A percentile compares a stretch with the other conserved stretches of the same genome.
Conservation (phyloP, 2,329 filamentous ascomycete genomes). For the Nemania serpens region DNA sequence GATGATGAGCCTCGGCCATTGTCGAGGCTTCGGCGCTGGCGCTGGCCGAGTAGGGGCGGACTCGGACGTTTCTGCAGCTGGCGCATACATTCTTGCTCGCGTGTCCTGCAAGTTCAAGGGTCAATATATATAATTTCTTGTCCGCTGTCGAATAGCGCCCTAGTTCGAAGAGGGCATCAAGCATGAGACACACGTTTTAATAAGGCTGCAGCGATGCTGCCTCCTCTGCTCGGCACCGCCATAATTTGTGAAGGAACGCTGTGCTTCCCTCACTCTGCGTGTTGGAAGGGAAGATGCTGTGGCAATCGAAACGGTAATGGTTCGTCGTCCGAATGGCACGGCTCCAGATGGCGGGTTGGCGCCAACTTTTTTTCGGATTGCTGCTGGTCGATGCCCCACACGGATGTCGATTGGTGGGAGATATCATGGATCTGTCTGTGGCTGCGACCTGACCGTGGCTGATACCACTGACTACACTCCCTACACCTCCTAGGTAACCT, state of each 20-base stretch:
- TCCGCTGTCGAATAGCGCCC: background rate
- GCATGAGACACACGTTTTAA: conserved; percentile 52
- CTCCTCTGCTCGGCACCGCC: conserved; percentile 63
- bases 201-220: conserved; percentile 53
- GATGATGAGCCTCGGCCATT: conserved; percentile 44
- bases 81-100: conserved; percentile 42
- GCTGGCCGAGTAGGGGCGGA: conserved; percentile 43
- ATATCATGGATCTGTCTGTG: too few relatives aligned
- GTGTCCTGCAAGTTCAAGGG: conserved; percentile 11
- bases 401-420: too few relatives aligned
- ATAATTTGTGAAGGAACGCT: conserved; percentile 44
- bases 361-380: conserved; percentile 37
- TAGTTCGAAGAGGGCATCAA: background rate
- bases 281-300: conserved; percentile 19
- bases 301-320: conserved; percentile 24
- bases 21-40: conserved; percentile 42
- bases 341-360: conserved; percentile 15
- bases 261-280: conserved; percentile 26
- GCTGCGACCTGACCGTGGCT: too few relatives aligned
- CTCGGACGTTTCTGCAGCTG: conserved; percentile 38
- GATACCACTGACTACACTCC: too few relatives aligned
- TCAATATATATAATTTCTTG: background rate
- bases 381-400: too few relatives aligned
- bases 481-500: too few relatives aligned
- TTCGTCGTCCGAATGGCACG: conserved; percentile 17